Base-by-base conservation (phyloP, 495 filamentous ascomycete genomes). In the Penicillium cataractarum region DNA sequence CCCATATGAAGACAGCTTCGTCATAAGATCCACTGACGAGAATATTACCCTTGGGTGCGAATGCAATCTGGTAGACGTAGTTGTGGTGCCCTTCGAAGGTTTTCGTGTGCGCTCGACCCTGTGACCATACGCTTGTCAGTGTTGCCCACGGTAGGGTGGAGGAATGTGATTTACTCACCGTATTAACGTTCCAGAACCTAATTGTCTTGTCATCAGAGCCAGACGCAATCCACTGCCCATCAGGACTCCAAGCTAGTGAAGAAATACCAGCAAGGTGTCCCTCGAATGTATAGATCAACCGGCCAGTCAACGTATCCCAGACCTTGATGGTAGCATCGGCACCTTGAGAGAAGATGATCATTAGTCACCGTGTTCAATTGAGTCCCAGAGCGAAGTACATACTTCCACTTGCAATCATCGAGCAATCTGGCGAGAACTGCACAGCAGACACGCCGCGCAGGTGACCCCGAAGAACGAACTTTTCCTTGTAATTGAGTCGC, bases 141-240 rank as follows among this genome's bases (percentile, higher is more conserved):
- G 40, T 9, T 42, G n/a, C n/a, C n/a, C n/a, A 42, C 21, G n/a
- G 77, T n/a, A 33, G 48, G 46, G 46, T 12, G 29, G 6, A 57
- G 29, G 19, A 33, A 15, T 10, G 37, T 3, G 3, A 5, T 49
- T 6, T 21, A 26, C 83, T 75, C 61, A 90, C 90, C 0, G 91
- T 94, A 15, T 85, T 77, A 19, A 92, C 83, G 73, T 97, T 90
- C 95, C 95, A 99, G 5, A 98, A 80, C 2, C 95, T 86, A 60
- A 99, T 97, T 0, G 90, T 88, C 73, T 98, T 99, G 81, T 99
- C 95, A 74, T 99, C 95, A 27, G 90, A 93, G 10, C 95, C 95
- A 19, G 92, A 93, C 0, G 93, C 96, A 49, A 99, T 82, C 3
- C 88, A 90, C 65, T 87, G 83, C 40, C 89, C 91, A 74, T 97